These are phyloP conservation scores for Umbilicaria muhlenbergii DNA, from an alignment of 495 filamentous ascomycete species.

Conservation along the genomic window DNA sequence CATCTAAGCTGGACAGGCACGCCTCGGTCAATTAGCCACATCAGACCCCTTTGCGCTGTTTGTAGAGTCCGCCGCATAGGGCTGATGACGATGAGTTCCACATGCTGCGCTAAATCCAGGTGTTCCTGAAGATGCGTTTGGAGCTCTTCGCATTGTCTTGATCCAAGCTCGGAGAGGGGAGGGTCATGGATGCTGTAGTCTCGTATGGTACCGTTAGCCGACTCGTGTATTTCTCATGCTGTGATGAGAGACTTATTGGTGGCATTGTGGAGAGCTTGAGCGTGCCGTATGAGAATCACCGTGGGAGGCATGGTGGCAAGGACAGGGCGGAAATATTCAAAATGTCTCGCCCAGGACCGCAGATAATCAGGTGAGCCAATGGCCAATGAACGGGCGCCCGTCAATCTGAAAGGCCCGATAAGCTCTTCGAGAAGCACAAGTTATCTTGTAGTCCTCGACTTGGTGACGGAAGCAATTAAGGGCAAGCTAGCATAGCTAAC, in stretches of 20 bases:
- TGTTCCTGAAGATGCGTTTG: conserved; percentile 26
- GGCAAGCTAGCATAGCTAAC: too few relatives aligned
- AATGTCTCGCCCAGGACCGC: too few relatives aligned
- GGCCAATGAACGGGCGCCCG: too few relatives aligned
- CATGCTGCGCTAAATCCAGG: conserved; percentile 28
- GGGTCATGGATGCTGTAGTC: conserved; percentile 39
- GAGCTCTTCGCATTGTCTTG: conserved; percentile 32
- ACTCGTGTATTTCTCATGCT: neutral
- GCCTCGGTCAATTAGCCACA: conserved; percentile 34
- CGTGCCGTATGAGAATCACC: conserved; percentile 43
- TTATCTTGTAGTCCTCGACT: too few relatives aligned
- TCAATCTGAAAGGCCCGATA: too few relatives aligned
- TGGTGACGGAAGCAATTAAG: too few relatives aligned
- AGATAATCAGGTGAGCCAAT: too few relatives aligned
- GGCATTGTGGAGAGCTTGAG: conserved; percentile 38
- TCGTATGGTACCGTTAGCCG: conserved; percentile 17
- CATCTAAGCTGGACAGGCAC: conserved; percentile 36
- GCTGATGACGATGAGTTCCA: conserved; percentile 39
- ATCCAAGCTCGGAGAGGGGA: conserved; percentile 35
- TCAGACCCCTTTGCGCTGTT: conserved; percentile 33
- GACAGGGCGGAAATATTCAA: too few relatives aligned
- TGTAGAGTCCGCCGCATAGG: conserved; percentile 43
- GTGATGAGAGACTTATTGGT: conserved; percentile 9
- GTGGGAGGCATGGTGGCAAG: conserved; percentile 35
- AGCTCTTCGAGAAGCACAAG: too few relatives aligned